A percentile compares a stretch with the other conserved stretches of the same genome.
Conservation (phyloP, 495 filamentous ascomycete genomes). For the Xylaria flabelliformis region DNA sequence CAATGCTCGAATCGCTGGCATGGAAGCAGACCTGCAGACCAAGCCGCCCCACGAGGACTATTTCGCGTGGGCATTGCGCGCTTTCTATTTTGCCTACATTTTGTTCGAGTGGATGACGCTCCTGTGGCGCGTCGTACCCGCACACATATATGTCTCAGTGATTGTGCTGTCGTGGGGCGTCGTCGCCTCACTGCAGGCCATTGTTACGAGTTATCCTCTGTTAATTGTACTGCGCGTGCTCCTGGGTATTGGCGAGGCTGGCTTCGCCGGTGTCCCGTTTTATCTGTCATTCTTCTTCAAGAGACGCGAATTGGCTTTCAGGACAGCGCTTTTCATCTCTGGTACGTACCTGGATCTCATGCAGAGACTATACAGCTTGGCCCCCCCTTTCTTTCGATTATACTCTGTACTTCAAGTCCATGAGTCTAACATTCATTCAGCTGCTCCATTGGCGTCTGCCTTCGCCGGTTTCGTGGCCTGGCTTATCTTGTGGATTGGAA, state of each 20-base stretch:
- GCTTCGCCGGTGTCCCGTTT: slow-evolving; percentile 80
- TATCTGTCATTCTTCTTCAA: slow-evolving; percentile 88
- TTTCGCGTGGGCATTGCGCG: slow-evolving; percentile 79
- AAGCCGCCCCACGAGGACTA: slow-evolving; percentile 68
- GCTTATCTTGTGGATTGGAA: slow-evolving; percentile 71
- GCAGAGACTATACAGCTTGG: neutral
- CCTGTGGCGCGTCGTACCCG: slow-evolving; percentile 74
- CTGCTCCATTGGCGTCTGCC: slow-evolving; percentile 80
- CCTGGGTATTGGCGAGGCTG: slow-evolving; percentile 76
- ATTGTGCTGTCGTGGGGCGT: slow-evolving; percentile 75
- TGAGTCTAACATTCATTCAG: slow-evolving; percentile 46
- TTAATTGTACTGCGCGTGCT: slow-evolving; percentile 70
- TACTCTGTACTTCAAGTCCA: slow-evolving; percentile 43
- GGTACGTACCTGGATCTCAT: slow-evolving; percentile 48
- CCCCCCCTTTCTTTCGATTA: neutral
- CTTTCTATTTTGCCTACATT: slow-evolving; percentile 76
- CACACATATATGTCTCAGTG: slow-evolving; percentile 64
- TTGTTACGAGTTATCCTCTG: slow-evolving; percentile 72
- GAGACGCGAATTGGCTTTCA: slow-evolving; percentile 78
- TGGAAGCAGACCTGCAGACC: slow-evolving; percentile 68
- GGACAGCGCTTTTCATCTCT: slow-evolving; percentile 81
- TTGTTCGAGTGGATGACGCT: slow-evolving; percentile 74
- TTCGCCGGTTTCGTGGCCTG: slow-evolving; percentile 87
- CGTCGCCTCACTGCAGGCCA: slow-evolving; percentile 72
- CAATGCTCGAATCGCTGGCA: slow-evolving; percentile 77